Conservation (phyloP, 768 basidiomycete species). For the Trichaptum fuscoviolaceum region DNA sequence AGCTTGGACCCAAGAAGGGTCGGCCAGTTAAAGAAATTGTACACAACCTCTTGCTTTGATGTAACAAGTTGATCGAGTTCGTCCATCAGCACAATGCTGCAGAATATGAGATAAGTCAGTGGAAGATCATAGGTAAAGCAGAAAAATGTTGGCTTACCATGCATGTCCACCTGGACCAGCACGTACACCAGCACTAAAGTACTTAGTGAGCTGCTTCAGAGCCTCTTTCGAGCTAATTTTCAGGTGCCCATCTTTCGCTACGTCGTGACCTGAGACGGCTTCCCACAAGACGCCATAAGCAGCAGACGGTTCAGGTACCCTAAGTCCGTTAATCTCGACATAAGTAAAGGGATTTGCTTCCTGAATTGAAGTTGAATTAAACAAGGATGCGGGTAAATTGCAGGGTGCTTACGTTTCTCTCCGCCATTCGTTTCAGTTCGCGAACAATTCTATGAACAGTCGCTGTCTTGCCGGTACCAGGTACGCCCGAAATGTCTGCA, state of each 20-base stretch:
- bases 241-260: constrained; percentile 54
- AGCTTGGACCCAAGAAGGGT: constrained; percentile 83
- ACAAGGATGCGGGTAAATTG: constrained; percentile 2
- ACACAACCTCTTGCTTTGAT: constrained; percentile 94
- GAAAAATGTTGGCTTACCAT: constrained; percentile 50
- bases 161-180: constrained; percentile 82
- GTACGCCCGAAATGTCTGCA: constrained; percentile 93
- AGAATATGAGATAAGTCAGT: constrained; percentile 9
- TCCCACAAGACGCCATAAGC: constrained; percentile 94
- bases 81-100: constrained; percentile 94
- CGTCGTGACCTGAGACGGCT: constrained; percentile 78
- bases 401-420: constrained; percentile 53
- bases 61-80: constrained; percentile 97
- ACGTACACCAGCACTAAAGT: constrained; percentile 64
- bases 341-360: constrained; percentile 94
- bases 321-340: constrained; percentile 95
- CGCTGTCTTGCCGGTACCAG: constrained; percentile 98
- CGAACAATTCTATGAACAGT: constrained; percentile 92
- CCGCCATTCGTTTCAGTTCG: constrained; percentile 85
- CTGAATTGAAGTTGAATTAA: constrained; percentile 33
- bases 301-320: constrained; percentile 86
- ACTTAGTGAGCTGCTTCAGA: constrained; percentile 65
- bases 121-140: constrained; percentile 7
- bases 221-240: constrained; percentile 76
- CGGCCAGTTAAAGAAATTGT: constrained; percentile 99